phyloP scores from a whole-genome alignment of 176 grass and related monocot genomes.

The Saccharum spontaneum region DNA sequence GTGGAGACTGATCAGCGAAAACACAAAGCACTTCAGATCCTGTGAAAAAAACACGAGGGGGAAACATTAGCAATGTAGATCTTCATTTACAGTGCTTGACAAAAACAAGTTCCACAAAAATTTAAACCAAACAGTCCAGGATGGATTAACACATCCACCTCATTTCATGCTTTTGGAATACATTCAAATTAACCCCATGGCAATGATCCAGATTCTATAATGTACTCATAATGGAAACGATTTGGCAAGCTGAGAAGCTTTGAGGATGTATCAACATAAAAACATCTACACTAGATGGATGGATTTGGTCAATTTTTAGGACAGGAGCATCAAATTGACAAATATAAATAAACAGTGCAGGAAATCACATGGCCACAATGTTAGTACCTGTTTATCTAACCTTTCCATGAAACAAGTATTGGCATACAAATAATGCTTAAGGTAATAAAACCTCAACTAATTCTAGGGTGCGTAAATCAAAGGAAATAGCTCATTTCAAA shows the following conservation, averaged over 20 bases:
- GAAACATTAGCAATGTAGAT: conserved; percentile 3
- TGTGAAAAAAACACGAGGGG: conserved; percentile 32
- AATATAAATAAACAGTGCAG: neutral
- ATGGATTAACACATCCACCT: neutral
- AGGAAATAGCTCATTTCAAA: neutral
- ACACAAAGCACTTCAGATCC: conserved; percentile 97
- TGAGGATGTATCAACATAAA: neutral
- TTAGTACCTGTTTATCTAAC: neutral
- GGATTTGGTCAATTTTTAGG: neutral
- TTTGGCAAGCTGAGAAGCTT: neutral
- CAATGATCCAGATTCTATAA: neutral
- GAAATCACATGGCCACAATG: neutral
- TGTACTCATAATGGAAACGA: neutral
- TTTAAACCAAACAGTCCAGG: neutral
- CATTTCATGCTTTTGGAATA: neutral
- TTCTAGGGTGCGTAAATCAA: neutral
- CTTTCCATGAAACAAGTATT: neutral
- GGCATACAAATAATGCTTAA: neutral
- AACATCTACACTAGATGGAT: neutral
- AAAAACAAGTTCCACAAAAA: neutral
- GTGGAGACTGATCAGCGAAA: conserved; percentile 87
- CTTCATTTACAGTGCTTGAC: neutral
- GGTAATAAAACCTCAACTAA: neutral
- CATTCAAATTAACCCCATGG: neutral
- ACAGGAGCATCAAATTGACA: neutral